These are phyloP conservation scores for Melocanna baccifera DNA, from an alignment of 176 grass and related monocot species.

Conservation along the genomic window DNA sequence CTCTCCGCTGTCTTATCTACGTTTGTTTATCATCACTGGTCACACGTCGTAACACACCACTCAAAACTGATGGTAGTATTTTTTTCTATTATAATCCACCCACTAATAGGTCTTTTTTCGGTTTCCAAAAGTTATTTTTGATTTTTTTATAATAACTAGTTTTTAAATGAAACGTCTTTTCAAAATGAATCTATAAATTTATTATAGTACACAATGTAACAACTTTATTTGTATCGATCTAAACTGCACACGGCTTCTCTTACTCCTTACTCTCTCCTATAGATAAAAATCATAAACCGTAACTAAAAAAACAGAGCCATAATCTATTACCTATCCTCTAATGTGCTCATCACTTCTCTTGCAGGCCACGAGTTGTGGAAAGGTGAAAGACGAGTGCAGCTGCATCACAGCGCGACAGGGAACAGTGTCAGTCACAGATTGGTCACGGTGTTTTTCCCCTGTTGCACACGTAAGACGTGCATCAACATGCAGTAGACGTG, in stretches of 20 bases:
- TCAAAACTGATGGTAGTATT: not conserved
- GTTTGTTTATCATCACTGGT: not conserved
- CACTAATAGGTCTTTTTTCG: not conserved
- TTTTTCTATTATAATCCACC: not conserved
- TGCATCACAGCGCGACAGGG: not conserved
- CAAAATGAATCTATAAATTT: too few species aligned
- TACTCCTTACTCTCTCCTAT: too few species aligned
- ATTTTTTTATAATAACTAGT: too few species aligned
- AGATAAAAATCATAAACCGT: too few species aligned
- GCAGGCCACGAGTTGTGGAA: not conserved
- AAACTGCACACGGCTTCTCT: too few species aligned
- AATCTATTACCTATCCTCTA: not conserved
- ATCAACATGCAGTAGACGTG: not conserved
- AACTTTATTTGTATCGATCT: too few species aligned
- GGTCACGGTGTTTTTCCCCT: not conserved
- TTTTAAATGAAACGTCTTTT: too few species aligned
- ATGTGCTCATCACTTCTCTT: not conserved
- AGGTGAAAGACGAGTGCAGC: not conserved
- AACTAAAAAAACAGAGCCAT: too few species aligned
- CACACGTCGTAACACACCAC: not conserved
- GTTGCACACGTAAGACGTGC: not conserved
- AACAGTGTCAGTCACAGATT: not conserved
- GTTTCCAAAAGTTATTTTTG: too few species aligned
- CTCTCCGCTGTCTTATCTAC: slow-evolving; percentile 5
- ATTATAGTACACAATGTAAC: too few species aligned